These are phyloP conservation scores for Colletotrichum noveboracense DNA, from an alignment of 2,329 filamentous ascomycete species.

Conservation along the genomic window DNA sequence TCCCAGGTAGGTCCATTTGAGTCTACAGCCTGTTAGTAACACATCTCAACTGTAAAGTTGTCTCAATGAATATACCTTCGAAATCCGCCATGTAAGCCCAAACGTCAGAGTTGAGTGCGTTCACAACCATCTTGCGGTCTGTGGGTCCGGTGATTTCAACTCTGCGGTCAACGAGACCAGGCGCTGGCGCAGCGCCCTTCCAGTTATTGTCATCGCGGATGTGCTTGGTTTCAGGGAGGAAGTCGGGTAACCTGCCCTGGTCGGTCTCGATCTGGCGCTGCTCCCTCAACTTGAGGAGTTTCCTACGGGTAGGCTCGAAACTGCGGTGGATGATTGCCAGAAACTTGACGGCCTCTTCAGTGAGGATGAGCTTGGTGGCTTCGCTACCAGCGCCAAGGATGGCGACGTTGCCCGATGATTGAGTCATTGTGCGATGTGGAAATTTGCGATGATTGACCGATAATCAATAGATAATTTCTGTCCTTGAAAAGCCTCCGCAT, in stretches of 20 bases:
- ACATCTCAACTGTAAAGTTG: fast-evolving
- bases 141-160: slow-evolving; percentile 92
- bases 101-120: slow-evolving; percentile 86
- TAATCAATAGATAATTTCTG: fast-evolving
- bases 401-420: slow-evolving; percentile 60
- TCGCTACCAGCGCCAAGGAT: slow-evolving; percentile 77
- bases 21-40: slow-evolving; percentile 45
- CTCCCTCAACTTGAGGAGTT: slow-evolving; percentile 78
- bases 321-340: slow-evolving; percentile 84
- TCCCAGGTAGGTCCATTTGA: slow-evolving; percentile 90
- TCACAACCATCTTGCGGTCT: slow-evolving; percentile 93
- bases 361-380: slow-evolving; percentile 81
- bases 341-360: slow-evolving; percentile 81
- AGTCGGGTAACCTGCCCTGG: slow-evolving; percentile 80
- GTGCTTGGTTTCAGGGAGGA: slow-evolving; percentile 86
- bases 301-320: slow-evolving; percentile 83
- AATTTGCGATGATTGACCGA: background rate
- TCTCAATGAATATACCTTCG: slow-evolving; percentile 45
- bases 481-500: background rate
- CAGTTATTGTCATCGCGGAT: slow-evolving; percentile 87
- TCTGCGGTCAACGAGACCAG: slow-evolving; percentile 82
- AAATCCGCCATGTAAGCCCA: slow-evolving; percentile 98
- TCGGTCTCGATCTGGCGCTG: slow-evolving; percentile 85
- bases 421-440: background rate
- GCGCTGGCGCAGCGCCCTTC: slow-evolving; percentile 84